These are phyloP conservation scores for Periconia digitata DNA, from an alignment of 2,329 filamentous ascomycete species.

Conservation along the genomic window DNA sequence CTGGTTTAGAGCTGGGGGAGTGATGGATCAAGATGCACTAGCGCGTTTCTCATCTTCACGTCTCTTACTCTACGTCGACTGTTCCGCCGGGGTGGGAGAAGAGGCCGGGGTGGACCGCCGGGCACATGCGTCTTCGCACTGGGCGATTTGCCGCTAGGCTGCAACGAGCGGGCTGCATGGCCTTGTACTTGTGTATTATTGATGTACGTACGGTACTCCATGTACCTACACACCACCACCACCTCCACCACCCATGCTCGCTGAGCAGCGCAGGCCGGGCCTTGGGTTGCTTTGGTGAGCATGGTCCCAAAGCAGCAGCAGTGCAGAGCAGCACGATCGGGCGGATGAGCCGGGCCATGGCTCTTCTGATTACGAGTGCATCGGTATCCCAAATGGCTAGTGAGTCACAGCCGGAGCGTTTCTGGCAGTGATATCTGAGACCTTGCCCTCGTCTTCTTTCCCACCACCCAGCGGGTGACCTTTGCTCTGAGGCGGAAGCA, in stretches of 20 bases:
- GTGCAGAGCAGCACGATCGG: not conserved
- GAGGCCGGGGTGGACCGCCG: not conserved
- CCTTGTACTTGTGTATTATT: not conserved
- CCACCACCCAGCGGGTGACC: constrained; percentile 28
- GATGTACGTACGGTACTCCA: too few species aligned
- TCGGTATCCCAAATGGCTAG: constrained; percentile 5
- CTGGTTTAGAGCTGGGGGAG: not conserved
- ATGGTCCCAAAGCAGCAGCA: not conserved
- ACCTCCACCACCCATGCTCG: too few species aligned
- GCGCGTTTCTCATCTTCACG: not conserved
- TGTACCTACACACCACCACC: not conserved
- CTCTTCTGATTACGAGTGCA: not conserved
- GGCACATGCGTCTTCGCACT: not conserved
- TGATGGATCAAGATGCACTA: not conserved
- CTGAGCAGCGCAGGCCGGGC: too few species aligned
- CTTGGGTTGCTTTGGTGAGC: too few species aligned
- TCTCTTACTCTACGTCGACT: not conserved
- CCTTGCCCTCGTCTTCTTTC: constrained; percentile 7
- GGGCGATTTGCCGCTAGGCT: not conserved
- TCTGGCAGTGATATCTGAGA: constrained; percentile 22
- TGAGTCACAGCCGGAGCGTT: constrained; percentile 34
- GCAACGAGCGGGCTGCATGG: not conserved
- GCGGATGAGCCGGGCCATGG: not conserved
- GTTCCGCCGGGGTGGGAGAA: not conserved
- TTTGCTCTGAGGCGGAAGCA: constrained; percentile 21